Base-by-base conservation (phyloP, 805 yeast species). In the Ogataea henricii region DNA sequence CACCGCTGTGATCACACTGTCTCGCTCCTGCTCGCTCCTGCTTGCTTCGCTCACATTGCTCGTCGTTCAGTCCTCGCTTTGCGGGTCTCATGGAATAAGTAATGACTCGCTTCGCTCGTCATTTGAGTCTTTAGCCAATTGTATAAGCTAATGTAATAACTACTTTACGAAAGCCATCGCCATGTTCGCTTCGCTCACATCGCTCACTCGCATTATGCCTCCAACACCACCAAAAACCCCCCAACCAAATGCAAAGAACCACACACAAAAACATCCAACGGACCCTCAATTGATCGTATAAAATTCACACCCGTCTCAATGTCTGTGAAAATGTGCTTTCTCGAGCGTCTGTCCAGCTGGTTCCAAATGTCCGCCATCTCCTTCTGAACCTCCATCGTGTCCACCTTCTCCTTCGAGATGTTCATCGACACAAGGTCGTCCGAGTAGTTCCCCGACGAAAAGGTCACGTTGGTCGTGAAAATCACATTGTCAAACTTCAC, bases 181-280 rank as follows among this genome's bases (percentile, higher is more conserved):
- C 14, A 6, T 27, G n/a, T 13, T n/a, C 32, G 13, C 32, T 27
- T 27, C 32, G 32, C 32, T 27, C 32, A 27, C 32, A 27, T 10
- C 13, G 14, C 21, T 45, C 45, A 51, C 48, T 62, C 56, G 13
- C 67, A 6, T 6, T 22, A 6, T 8, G 25, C 73, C 44, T 92
- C 97, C 36, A 89, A 69, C 5, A 91, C 97, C 2, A 89, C 90
- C 32, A 94, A 68, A 48, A 94, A 78, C 0, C 98, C 99, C 14
- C 99, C 99, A 9, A 94, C 96, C 48, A 95, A 72, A 64, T 92
- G 97, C 54, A 94, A 72, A 4, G 97, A 90, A 1, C 99, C 99
- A 49, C 95, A 87, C 0, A 90, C 97, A 69, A 90, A 86, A 1
- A 89, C 95, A 53, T 89, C 90, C 18, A 81, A 67, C 14, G 73